Conservation (phyloP, 768 basidiomycete species). For the Leucocoprinus birnbaumii region DNA sequence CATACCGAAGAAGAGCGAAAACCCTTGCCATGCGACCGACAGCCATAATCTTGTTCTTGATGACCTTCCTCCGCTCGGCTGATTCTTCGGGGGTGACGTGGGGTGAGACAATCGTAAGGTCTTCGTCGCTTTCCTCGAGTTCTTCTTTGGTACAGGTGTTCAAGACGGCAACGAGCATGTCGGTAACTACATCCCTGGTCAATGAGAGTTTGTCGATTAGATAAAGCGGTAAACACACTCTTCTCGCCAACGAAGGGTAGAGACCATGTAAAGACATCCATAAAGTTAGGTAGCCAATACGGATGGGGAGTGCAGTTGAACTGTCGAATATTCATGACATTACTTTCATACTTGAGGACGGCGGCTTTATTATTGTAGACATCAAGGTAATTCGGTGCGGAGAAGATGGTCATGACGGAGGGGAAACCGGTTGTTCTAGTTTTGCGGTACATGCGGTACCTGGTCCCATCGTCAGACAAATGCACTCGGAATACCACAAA, state of each 20-base stretch:
- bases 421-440: conserved; percentile 98
- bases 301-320: conserved; percentile 96
- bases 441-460: conserved; percentile 98
- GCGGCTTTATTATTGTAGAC: conserved; percentile 99
- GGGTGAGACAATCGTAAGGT: conserved; percentile 37
- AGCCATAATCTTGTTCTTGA: conserved; percentile 98
- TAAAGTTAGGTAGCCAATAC: conserved; percentile 99
- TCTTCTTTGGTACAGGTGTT: conserved; percentile 97
- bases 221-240: conserved; percentile 49
- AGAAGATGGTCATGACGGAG: conserved; percentile 99
- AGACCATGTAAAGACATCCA: conserved; percentile 99
- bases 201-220: neutral
- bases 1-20: conserved; percentile 91
- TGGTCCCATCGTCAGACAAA: conserved; percentile 21
- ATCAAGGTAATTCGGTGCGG: conserved; percentile 96
- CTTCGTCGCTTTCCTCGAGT: conserved; percentile 81
- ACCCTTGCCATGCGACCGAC: conserved; percentile 96
- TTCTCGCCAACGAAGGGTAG: conserved; percentile 98
- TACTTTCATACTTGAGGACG: conserved; percentile 98
- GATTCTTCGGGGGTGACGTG: conserved; percentile 43
- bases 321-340: conserved; percentile 97
- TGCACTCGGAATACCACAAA: neutral
- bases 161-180: conserved; percentile 96
- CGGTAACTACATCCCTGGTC: conserved; percentile 67
- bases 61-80: conserved; percentile 79